phyloP scores from a whole-genome alignment of 768 basidiomycete genomes.

The Phlegmacium glaucopus region DNA sequence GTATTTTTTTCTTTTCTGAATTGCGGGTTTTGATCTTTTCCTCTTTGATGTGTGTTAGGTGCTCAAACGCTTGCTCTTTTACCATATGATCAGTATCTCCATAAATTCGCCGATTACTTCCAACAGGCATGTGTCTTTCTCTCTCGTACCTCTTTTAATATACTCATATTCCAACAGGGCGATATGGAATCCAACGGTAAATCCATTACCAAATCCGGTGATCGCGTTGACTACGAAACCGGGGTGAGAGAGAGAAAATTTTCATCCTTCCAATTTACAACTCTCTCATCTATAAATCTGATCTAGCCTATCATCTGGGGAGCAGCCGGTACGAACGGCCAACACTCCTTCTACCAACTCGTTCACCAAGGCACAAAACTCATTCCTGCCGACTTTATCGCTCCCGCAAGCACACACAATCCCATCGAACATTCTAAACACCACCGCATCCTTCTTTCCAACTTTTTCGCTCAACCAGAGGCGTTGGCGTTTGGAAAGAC shows the following conservation, averaged over 20 bases:
- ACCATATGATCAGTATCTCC: conserved; percentile 98
- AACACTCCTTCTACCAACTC: conserved; percentile 99
- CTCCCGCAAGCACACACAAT: conserved; percentile 87
- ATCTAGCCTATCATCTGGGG: conserved; percentile 99
- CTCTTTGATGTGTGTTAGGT: conserved; percentile 36
- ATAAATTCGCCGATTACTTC: conserved; percentile 99
- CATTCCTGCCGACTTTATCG: conserved; percentile 90
- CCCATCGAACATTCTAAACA: conserved; percentile 85
- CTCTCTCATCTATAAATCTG: too few species aligned
- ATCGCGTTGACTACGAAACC: conserved; percentile 93
- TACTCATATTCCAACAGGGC: conserved; percentile 42
- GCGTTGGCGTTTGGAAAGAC: conserved; percentile 98
- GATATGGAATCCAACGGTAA: conserved; percentile 99
- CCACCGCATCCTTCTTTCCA: conserved; percentile 95
- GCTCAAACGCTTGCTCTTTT: conserved; percentile 93
- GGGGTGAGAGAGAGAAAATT: conserved; percentile 57
- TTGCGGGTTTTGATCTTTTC: not conserved
- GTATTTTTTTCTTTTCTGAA: not conserved
- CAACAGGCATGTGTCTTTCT: conserved; percentile 60
- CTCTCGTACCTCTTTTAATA: not conserved
- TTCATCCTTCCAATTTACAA: too few species aligned
- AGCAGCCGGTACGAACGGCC: conserved; percentile 96
- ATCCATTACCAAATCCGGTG: conserved; percentile 89
- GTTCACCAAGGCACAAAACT: conserved; percentile 93
- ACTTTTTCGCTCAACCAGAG: conserved; percentile 98